Evolutionary conservation across 2,329 filamentous ascomycete species (phyloP).

Genomic region (Phaeosphaeria sp.): DNA sequence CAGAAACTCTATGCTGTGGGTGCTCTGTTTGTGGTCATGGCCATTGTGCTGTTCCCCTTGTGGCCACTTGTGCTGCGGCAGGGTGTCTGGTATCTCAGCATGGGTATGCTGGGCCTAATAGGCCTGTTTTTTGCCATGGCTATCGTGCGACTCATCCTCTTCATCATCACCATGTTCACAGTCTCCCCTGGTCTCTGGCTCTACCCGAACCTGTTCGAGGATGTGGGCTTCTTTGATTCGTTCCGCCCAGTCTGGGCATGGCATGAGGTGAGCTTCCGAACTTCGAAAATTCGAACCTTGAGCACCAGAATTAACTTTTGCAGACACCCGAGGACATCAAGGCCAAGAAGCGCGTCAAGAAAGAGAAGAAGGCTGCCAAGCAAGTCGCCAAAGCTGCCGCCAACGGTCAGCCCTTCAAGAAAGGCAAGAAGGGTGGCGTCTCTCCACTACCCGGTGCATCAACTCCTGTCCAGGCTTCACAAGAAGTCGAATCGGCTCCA

Average conservation of each 20-base stretch:
- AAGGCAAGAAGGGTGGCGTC: conserved; percentile 44
- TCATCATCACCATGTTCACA: conserved; percentile 88
- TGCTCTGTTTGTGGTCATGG: conserved; percentile 82
- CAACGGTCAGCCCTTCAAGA: conserved; percentile 39
- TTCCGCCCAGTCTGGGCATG: conserved; percentile 97
- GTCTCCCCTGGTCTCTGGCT: conserved; percentile 92
- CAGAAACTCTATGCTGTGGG: conserved; percentile 89
- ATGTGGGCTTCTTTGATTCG: conserved; percentile 97
- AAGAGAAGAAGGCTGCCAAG: conserved; percentile 45
- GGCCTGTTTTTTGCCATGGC: conserved; percentile 97
- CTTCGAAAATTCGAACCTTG: background rate
- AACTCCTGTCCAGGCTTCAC: conserved; percentile 11
- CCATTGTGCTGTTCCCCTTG: conserved; percentile 90
- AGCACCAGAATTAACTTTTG: background rate
- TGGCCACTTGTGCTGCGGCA: conserved; percentile 92
- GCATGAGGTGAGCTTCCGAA: conserved; percentile 74
- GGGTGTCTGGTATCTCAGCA: conserved; percentile 96
- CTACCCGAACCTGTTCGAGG: conserved; percentile 97
- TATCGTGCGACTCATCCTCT: conserved; percentile 93
- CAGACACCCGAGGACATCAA: conserved; percentile 52
- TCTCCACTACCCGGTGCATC: conserved; percentile 27
- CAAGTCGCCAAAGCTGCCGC: conserved; percentile 36
- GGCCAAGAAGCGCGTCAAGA: conserved; percentile 53
- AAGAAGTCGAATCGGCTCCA: conserved; percentile 32
- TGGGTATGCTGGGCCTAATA: conserved; percentile 87